Evolutionary conservation across 164 flowering plant species (phyloP), one percentile per base, ranked within the genome.

Genomic region (Kalanchoe fedtschenkoi): DNA sequence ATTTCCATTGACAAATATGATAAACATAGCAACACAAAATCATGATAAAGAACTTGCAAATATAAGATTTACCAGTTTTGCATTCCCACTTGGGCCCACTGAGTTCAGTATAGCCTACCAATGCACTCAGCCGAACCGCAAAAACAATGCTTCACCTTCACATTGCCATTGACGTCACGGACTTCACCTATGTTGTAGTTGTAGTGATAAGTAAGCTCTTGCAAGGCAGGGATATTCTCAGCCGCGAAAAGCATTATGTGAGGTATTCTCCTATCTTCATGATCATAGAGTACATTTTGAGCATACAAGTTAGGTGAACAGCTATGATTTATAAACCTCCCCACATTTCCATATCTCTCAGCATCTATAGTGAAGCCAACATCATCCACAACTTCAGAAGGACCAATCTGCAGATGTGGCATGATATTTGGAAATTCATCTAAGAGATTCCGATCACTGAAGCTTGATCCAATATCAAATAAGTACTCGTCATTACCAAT

Each of bases 271-370:
- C 65, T 80, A 67, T 89, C 96, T 8, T 79, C 85, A 30, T 89
- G 89, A 72, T 89, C 96, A 72, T 78, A 91, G 10, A 89, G 81
- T 29, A 91, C 89, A 77, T 83, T 77, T 69, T 91, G 98, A 4
- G 98, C 96, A 75, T 85, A 87, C 5, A 89, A 81, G 64, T 89
- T 91, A 0, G 98, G 98, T 1, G 95, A 82, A 71, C 96, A 91
- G 65, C 98, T 89, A 64, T 87, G 98, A 66, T 91, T 91, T 34
- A 91, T 77, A 55, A 91, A 89, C 60, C 98, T 84, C 39, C 96
- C 96, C 0, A 91, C 69, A 63, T 80, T 89, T 33, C 88, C 98
- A 69, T 65, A 70, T 26, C 65, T 38, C 6, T 74, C 81, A 1
- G 88, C 96, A 80, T 91, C 98, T 61, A 91, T 85, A 28, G 96